Evolutionary conservation across 371 early-diverging fungal species (phyloP).

Genomic region (Zancudomyces culisetae): DNA sequence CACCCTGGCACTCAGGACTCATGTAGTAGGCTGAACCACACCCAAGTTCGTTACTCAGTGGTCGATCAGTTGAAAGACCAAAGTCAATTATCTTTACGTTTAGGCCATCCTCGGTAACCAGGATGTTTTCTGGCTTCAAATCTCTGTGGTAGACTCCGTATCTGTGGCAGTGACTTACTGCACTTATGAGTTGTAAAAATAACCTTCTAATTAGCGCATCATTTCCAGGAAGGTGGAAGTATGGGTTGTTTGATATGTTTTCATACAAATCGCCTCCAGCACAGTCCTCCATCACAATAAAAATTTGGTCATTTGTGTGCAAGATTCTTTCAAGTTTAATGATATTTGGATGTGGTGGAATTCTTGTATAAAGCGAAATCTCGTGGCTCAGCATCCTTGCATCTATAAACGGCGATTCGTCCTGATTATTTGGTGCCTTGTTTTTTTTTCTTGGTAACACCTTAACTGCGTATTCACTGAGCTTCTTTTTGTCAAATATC

Average conservation of each 20-base stretch:
- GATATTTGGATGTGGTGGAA: constrained; percentile 59
- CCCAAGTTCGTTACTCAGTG: constrained; percentile 55
- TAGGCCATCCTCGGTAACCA: constrained; percentile 18
- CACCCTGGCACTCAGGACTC: constrained; percentile 77
- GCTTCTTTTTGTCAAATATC: constrained; percentile 13
- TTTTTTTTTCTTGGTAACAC: constrained; percentile 15
- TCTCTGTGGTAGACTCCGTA: constrained; percentile 30
- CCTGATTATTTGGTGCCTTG: not conserved
- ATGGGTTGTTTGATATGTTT: constrained; percentile 53
- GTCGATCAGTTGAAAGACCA: constrained; percentile 70
- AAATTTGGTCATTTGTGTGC: constrained; percentile 90
- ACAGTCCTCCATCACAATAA: constrained; percentile 92
- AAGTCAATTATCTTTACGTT: constrained; percentile 78
- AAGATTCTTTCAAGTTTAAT: constrained; percentile 88
- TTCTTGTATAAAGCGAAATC: constrained; percentile 16
- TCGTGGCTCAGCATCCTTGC: constrained; percentile 19
- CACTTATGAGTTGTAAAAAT: constrained; percentile 29
- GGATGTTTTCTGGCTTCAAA: constrained; percentile 35
- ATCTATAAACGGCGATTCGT: constrained; percentile 12
- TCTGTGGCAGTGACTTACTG: constrained; percentile 34
- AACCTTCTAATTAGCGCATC: constrained; percentile 20
- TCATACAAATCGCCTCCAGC: constrained; percentile 95
- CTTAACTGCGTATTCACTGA: constrained; percentile 23
- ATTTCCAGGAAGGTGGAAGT: constrained; percentile 20
- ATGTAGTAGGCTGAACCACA: constrained; percentile 86